Base-by-base conservation (phyloP, 306 rosid species). In the Mucuna pruriens region DNA sequence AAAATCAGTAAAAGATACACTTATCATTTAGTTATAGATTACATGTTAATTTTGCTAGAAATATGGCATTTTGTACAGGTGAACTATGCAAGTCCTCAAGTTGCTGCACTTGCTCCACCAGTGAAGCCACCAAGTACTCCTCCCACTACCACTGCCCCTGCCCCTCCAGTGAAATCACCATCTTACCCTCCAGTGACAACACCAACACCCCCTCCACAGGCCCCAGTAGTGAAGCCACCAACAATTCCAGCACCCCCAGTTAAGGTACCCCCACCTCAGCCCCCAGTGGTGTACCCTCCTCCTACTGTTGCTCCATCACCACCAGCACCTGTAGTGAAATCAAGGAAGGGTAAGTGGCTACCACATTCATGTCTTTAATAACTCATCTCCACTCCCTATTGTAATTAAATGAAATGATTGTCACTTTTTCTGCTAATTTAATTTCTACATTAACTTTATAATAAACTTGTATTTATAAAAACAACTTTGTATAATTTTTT, bases 281-380 rank as follows among this genome's bases (percentile, higher is more conserved):
- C 78, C 0, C 74, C 83, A 34, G 3, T 1, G 0, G 83, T 38
- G 15, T 74, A 76, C 20, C 73, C 90, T 33, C 82, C 25, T 46
- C 82, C 87, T 13, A 83, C 87, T 12, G 74, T 73, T 63, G 29
- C 79, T 25, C 71, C 82, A 16, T 20, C 82, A 39, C 83, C 88
- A 31, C 89, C 89, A 63, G 76, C 66, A 26, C 94, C 90, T 19
- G 74, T 87, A 1, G 91, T 91, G 5, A 91, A 51, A 76, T 89
- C 97, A 40, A 75, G 13, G 6, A 76, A 84, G 71, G 96, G 96
- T 91, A 85, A 78, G 71, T 65, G 39, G 42, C 0, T 12, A 2
- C n/a, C 23, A 25, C 25, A 65, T 34, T 6, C 6, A 19, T 66
- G 0, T 19, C n/a, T 36, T 39, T 9, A 1, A 4, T 19, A 55